Evolutionary conservation across 73 alveolate genomes (phyloP), one percentile per base, ranked within the genome.

Genomic region (Paramecium caudatum): DNA sequence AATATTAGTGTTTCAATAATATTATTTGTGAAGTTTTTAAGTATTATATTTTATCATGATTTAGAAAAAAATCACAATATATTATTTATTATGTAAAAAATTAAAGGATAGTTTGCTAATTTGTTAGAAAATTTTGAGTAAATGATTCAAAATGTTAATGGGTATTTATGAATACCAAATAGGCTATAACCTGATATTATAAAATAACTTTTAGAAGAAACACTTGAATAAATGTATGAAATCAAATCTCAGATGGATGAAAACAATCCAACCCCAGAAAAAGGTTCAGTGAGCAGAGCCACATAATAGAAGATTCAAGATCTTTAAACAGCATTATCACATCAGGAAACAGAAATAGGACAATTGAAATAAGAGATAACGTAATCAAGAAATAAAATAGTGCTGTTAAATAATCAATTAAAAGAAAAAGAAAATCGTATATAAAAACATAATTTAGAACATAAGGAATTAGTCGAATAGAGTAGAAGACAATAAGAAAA

Each of bases 81-180:
- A n/a, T n/a, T n/a, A n/a, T n/a, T n/a, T n/a, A n/a, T n/a, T n/a
- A 33, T 65, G 49, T 12, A 36, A 33, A 25, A 65, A 65, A 65
- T 65, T 4, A 65, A 65, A 65, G 49, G 49, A n/a, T 43, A 25
- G 83, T 55, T 55, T 43, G 30, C 83, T 30, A 36, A 65, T 30
- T 33, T 65, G 49, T 33, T 36, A 65, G 83, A 65, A 15, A 65
- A 65, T 65, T 65, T 65, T 27, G 83, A 65, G 34, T 65, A 65
- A 36, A 65, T 65, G 83, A 65, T 65, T 13, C 34, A 36, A 65
- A 33, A 33, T 65, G 34, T 65, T 15, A 49, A 65, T 65, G 83
- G 83, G 83, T 65, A 65, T 33, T 4, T n/a, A n/a, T 1, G 10
- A 33, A 8, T 65, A 33, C 15, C 15, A n/a, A 65, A 25, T 3